Evolutionary conservation across 352 stramenopile species (phyloP), one percentile per base, ranked within the genome.

Genomic region (Aphanomyces stellatus): DNA sequence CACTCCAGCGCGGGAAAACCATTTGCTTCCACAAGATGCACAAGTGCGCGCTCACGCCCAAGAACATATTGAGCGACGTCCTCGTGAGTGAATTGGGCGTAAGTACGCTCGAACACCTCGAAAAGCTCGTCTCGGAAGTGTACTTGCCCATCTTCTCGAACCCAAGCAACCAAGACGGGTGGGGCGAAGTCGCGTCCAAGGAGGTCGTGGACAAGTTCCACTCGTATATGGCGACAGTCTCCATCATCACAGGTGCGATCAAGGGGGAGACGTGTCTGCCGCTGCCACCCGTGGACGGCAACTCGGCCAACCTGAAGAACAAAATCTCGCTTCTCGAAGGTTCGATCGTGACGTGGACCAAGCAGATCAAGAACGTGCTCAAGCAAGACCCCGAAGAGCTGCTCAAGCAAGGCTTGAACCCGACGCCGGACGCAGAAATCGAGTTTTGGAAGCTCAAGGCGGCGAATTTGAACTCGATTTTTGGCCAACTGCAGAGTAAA

Each of bases 291-390:
- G 81, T 96, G 2, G 88, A 97, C 24, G 83, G 81, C 11, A 89
- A 94, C 35, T 80, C 84, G 0, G 81, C 77, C 7, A 90, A 88
- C 42, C 27, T 89, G 49, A 89, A 84, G 69, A 98, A 95, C 71
- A 94, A 96, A 35, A 97, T 99, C 65, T 97, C 95, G 13, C 74
- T 99, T n/a, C 79, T 99, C 0, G 97, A 99, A 76, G 90, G 93
- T 4, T 97, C 95, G 40, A 98, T 99, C 62, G 96, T 99, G 53
- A 99, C 96, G 1, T 99, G 96, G 97, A 99, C 96, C 34, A 99
- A 99, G 73, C 96, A 99, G 76, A 99, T 99, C 73, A 99, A 99
- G 74, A 97, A 93, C 69, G 92, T 99, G 2, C 77, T 99, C 25
- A 98, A 98, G 74, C 95, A 98, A 76, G 96, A 99, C 78, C 96